Evolutionary conservation across 192 early-diverging fungal genomes (phyloP), one percentile per base, ranked within the genome.

Genomic region (Podila epicladia): DNA sequence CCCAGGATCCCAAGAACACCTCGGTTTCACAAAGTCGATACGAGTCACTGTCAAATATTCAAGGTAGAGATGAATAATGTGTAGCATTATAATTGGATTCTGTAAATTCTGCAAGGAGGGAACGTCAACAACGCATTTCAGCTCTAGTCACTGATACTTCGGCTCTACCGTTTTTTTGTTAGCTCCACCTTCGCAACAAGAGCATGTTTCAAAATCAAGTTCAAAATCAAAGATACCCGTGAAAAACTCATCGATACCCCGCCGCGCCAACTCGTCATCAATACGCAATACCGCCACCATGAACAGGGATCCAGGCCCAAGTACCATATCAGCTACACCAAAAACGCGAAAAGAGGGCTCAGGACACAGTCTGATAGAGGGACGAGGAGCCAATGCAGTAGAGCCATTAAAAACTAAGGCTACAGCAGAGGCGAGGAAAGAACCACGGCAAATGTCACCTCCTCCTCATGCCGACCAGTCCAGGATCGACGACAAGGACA

Each of bases 171-270:
- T 4, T 45, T 45, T 45, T 17, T 45, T 15, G 3, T 26, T 22
- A 55, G 53, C 53, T 26, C 53, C 22, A 55, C 53, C 53, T 26
- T 55, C 53, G n/a, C 53, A n/a, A 55, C n/a, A 55, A 6, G 9
- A 55, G 2, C 53, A 55, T 33, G 53, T 22, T n/a, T 53, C 51
- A 29, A 29, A 53, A 8, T 15, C 20, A 26, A 9, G 7, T 24
- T 64, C 32, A 24, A 64, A 78, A 85, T 57, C 85, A 96, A 87
- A 95, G 97, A 12, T 95, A 97, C 67, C 87, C 97, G 37, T 96
- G 20, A 26, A 55, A 61, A 61, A 61, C 12, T 33, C 28, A 0
- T 55, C 53, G 53, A 26, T n/a, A 55, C 53, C 11, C n/a, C 53
- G 24, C 53, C 53, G 53, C 24, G 24, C 5, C 53, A 55, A 55